Conservation (phyloP, 2,329 filamentous ascomycete genomes). For the Metarhizium robertsii region DNA sequence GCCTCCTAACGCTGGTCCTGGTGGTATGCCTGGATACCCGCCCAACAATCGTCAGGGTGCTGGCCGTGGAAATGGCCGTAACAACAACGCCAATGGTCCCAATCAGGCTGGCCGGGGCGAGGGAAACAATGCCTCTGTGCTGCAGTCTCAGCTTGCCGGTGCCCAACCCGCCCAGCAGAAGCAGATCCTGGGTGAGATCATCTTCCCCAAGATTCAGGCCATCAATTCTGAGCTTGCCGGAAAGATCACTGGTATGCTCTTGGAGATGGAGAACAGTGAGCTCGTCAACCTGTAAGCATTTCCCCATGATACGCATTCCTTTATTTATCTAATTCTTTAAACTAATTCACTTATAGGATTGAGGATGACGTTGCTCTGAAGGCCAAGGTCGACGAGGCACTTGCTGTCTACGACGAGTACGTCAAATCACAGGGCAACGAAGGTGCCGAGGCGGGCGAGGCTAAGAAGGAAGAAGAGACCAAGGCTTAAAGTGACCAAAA, state of each 20-base stretch:
- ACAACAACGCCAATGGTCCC: conserved; percentile 34
- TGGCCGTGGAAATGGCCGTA: conserved; percentile 34
- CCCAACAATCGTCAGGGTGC: conserved; percentile 45
- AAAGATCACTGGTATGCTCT: conserved; percentile 99
- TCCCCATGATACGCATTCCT: conserved; percentile 9
- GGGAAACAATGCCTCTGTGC: conserved; percentile 23
- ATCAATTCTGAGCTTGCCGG: conserved; percentile 93
- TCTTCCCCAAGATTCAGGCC: conserved; percentile 96
- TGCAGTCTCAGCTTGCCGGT: conserved; percentile 49
- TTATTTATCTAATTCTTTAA: conserved; percentile 8
- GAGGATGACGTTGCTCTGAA: conserved; percentile 83
- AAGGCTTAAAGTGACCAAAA: conserved; percentile 25
- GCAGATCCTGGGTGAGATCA: conserved; percentile 94
- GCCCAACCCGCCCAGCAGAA: conserved; percentile 74
- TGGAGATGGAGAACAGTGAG: conserved; percentile 98
- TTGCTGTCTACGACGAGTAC: conserved; percentile 97
- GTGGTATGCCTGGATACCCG: conserved; percentile 47
- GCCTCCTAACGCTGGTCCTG: conserved; percentile 49
- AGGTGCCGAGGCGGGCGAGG: conserved; percentile 25
- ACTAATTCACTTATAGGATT: conserved; percentile 46
- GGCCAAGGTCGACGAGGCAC: conserved; percentile 93
- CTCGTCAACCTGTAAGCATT: conserved; percentile 80
- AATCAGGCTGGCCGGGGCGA: conserved; percentile 39
- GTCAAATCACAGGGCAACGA: conserved; percentile 67
- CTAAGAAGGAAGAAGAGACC: conserved; percentile 40